These are phyloP conservation scores for Ganoderma resinaceum DNA, from an alignment of 1,284 basidiomycete species.

Conservation along the genomic window DNA sequence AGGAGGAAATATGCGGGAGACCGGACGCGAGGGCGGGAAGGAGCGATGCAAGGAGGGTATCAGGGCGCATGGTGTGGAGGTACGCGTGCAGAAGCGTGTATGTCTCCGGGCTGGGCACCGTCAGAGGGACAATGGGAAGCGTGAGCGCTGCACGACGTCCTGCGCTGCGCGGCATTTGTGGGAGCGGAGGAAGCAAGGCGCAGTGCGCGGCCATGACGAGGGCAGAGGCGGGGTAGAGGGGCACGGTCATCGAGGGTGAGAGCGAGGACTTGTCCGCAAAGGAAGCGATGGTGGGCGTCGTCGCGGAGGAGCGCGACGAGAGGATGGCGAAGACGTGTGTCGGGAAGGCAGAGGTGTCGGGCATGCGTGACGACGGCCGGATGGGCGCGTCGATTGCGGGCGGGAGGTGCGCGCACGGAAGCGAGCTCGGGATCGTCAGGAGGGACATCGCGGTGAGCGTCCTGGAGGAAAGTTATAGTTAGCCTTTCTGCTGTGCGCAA, in stretches of 20 bases:
- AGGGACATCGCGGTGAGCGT: constrained; percentile 38
- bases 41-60: constrained; percentile 56
- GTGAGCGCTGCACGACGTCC: constrained; percentile 43
- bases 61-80: constrained; percentile 69
- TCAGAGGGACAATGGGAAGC: constrained; percentile 70
- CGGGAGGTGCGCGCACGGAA: constrained; percentile 39
- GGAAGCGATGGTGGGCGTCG: constrained; percentile 41
- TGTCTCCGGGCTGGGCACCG: constrained; percentile 70
- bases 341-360: constrained; percentile 49
- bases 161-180: constrained; percentile 46
- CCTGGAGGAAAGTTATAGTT: constrained; percentile 19
- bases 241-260: constrained; percentile 42
- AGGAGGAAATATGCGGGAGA: constrained; percentile 62
- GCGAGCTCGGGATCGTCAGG: constrained; percentile 36
- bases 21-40: constrained; percentile 60
- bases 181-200: constrained; percentile 53
- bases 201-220: constrained; percentile 64
- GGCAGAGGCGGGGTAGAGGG: constrained; percentile 62
- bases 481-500: not conserved
- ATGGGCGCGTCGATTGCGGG: constrained; percentile 38
- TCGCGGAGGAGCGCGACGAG: constrained; percentile 39
- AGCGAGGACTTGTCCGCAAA: constrained; percentile 36
- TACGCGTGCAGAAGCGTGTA: constrained; percentile 70
- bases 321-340: constrained; percentile 64
- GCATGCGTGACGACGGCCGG: constrained; percentile 36